Evolutionary conservation across 202 grass and related monocot genomes (phyloP).

Genomic region (Carex sylvatica): DNA sequence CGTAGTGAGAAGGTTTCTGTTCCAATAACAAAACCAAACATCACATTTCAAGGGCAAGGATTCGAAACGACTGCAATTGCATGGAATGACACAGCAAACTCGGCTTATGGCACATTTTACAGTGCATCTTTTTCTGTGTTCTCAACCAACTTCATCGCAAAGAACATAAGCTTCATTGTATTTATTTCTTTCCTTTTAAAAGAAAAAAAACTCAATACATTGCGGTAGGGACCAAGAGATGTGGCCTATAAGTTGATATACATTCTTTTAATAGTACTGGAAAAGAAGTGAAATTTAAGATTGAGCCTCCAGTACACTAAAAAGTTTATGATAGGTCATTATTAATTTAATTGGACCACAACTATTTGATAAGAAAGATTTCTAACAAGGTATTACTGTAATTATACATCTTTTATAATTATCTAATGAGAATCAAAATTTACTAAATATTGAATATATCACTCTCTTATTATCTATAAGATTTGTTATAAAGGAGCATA

Average conservation of each 20-base stretch:
- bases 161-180: conserved; percentile 95
- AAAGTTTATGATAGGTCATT: too few relatives aligned
- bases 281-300: background rate
- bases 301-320: too few relatives aligned
- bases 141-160: conserved; percentile 52
- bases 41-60: conserved; percentile 93
- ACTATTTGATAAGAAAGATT: too few relatives aligned
- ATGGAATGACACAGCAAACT: conserved; percentile 93
- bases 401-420: too few relatives aligned
- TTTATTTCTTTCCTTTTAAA: background rate
- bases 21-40: conserved; percentile 62
- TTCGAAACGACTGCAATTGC: conserved; percentile 59
- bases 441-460: too few relatives aligned
- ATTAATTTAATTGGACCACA: too few relatives aligned
- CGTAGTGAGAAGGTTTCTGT: conserved; percentile 79
- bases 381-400: too few relatives aligned
- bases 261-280: background rate
- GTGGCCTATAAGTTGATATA: background rate
- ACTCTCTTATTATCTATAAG: too few relatives aligned
- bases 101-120: conserved; percentile 63
- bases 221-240: background rate
- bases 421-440: too few relatives aligned
- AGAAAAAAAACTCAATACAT: background rate
- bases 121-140: conserved; percentile 61
- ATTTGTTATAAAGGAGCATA: too few relatives aligned